Percentiles rank a stretch among this genome's conserved stretches.
phyloP scores from a whole-genome alignment of 768 basidiomycete species.

The Kwoniella dendrophila region DNA sequence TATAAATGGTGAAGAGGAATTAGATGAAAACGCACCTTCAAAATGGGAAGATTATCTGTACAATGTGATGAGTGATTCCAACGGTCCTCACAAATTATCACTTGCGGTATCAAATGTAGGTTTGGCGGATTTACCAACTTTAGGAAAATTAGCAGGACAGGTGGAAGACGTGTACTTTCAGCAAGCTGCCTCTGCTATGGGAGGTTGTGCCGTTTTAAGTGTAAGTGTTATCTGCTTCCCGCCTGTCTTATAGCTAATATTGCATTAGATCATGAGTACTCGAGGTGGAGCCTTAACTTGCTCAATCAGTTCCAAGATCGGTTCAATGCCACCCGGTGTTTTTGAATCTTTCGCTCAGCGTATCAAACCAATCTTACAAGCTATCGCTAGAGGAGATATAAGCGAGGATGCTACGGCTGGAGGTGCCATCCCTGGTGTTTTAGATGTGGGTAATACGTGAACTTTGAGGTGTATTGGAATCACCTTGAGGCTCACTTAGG shows the following conservation, averaged over 20 bases:
- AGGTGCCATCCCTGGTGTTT: not conserved
- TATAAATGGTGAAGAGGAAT: not conserved
- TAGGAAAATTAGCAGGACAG: constrained; percentile 6
- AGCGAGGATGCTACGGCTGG: constrained; percentile 3
- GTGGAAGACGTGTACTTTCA: constrained; percentile 15
- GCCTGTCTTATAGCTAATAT: not conserved
- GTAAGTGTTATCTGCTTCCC: not conserved
- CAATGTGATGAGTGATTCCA: constrained; percentile 1
- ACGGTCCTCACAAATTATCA: constrained; percentile 14
- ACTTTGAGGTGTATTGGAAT: too few relatives aligned
- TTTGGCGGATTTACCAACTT: constrained; percentile 9
- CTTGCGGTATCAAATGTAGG: constrained; percentile 21
- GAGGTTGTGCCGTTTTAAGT: constrained; percentile 13
- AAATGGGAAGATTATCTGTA: constrained; percentile 16
- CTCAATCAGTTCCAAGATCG: constrained; percentile 7
- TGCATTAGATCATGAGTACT: constrained; percentile 9
- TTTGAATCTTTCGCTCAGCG: constrained; percentile 10
- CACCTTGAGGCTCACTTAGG: too few relatives aligned
- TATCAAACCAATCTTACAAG: constrained; percentile 1
- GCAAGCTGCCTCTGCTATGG: constrained; percentile 19
- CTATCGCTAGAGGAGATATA: constrained; percentile 11
- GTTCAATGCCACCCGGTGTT: constrained; percentile 12
- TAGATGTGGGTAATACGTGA: not conserved
- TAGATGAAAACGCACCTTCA: not conserved
- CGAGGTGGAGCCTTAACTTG: constrained; percentile 7